Percentiles rank a stretch among this genome's conserved stretches.
Conservation (phyloP, 2,329 filamentous ascomycete genomes). For the Exophiala viscosa region DNA sequence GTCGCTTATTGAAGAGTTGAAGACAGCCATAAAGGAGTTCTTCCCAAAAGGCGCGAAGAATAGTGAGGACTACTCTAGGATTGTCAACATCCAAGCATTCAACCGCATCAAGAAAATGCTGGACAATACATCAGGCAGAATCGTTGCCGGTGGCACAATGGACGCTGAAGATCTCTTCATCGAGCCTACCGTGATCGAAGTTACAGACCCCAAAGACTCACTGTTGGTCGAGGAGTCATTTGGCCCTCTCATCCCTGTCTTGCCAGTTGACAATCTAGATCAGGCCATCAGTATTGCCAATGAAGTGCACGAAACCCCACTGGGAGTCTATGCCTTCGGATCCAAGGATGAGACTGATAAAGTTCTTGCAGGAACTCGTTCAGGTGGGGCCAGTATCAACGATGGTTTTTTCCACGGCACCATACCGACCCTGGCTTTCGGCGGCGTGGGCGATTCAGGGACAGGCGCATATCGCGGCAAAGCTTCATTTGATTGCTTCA, state of each 20-base stretch:
- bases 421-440: constrained; percentile 71
- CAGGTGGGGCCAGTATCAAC: constrained; percentile 60
- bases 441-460: constrained; percentile 77
- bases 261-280: constrained; percentile 74
- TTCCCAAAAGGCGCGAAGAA: constrained; percentile 76
- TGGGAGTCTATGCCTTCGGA: constrained; percentile 83
- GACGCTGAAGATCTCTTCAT: constrained; percentile 80
- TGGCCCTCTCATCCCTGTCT: constrained; percentile 82
- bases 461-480: constrained; percentile 73
- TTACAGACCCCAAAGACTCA: constrained; percentile 69
- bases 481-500: constrained; percentile 62
- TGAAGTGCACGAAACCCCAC: constrained; percentile 73
- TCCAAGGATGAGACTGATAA: constrained; percentile 72
- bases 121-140: constrained; percentile 76
- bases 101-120: constrained; percentile 84
- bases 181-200: constrained; percentile 86
- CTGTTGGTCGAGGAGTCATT: constrained; percentile 84
- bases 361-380: constrained; percentile 61
- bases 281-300: constrained; percentile 81
- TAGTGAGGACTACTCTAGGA: constrained; percentile 74
- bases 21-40: constrained; percentile 68
- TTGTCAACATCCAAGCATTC: constrained; percentile 78
- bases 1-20: constrained; percentile 70
- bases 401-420: constrained; percentile 66
- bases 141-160: constrained; percentile 79